Evolutionary conservation across 2,329 filamentous ascomycete species (phyloP).

Genomic region (Gnomoniopsis sp.): DNA sequence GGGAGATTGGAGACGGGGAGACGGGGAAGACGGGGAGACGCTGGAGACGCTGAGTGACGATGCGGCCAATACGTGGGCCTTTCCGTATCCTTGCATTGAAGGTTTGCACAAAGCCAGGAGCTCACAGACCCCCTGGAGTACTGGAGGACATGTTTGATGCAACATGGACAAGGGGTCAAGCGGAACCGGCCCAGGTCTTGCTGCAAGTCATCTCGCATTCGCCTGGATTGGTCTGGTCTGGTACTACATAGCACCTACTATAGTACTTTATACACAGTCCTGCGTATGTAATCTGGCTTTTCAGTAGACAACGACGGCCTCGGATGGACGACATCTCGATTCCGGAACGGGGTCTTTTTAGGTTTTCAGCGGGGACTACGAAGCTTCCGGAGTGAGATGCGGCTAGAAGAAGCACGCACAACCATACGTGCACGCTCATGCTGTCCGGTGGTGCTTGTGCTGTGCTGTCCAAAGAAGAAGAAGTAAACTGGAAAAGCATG

Average conservation of each 20-base stretch:
- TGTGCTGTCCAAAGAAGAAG: not conserved
- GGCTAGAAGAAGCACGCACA: not conserved
- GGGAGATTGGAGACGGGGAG: not conserved
- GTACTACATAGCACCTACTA: too few species aligned
- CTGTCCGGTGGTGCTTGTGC: too few species aligned
- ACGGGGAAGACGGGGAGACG: not conserved
- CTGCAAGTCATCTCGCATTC: slow-evolving; percentile 13
- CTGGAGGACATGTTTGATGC: not conserved
- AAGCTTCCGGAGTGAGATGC: not conserved
- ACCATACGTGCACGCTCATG: not conserved
- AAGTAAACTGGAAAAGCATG: slow-evolving; percentile 1
- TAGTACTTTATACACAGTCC: too few species aligned
- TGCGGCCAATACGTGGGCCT: not conserved
- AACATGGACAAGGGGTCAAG: not conserved
- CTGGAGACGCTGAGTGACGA: not conserved
- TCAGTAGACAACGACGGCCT: too few species aligned
- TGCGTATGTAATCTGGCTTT: too few species aligned
- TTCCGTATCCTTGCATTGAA: not conserved
- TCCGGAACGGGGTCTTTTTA: too few species aligned
- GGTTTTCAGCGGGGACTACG: too few species aligned
- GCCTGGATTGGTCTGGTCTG: not conserved
- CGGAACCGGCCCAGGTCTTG: not conserved
- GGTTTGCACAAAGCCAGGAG: not conserved
- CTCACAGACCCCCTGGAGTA: not conserved
- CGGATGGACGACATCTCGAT: too few species aligned